phyloP scores from a whole-genome alignment of 192 early-diverging fungal species.

The Coemansia sp. region DNA sequence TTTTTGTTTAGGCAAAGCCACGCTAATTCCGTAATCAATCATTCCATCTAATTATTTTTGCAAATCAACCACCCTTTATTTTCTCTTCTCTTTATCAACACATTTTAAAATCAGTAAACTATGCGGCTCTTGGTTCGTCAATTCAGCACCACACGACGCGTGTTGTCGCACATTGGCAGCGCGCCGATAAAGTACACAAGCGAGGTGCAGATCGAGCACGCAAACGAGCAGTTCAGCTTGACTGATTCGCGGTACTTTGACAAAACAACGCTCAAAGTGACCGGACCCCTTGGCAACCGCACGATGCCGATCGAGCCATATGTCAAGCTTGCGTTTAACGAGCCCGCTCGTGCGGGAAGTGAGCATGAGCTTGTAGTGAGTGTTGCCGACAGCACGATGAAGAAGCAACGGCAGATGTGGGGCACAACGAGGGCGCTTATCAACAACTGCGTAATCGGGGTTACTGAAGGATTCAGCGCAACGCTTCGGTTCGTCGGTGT shows the following conservation, averaged over 20 bases:
- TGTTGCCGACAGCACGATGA: slow-evolving; percentile 62
- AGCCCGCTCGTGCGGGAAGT: slow-evolving; percentile 4
- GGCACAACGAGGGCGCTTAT: slow-evolving; percentile 92
- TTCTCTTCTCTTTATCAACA: not conserved
- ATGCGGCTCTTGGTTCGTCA: not conserved
- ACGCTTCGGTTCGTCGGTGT: slow-evolving; percentile 88
- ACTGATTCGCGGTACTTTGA: slow-evolving; percentile 63
- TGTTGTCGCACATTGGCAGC: slow-evolving; percentile 79
- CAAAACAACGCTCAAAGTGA: slow-evolving; percentile 70
- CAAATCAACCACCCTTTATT: not conserved
- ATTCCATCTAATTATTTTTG: not conserved
- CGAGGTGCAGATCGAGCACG: slow-evolving; percentile 72
- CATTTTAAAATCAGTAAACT: not conserved
- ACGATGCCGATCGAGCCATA: slow-evolving; percentile 81
- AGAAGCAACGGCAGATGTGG: slow-evolving; percentile 91
- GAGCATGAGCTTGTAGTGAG: slow-evolving; percentile 56
- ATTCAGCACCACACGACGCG: slow-evolving; percentile 23
- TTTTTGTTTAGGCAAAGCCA: not conserved
- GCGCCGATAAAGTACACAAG: slow-evolving; percentile 69
- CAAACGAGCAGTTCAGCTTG: slow-evolving; percentile 59
- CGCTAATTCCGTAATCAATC: not conserved
- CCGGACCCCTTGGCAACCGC: slow-evolving; percentile 79
- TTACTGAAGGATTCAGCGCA: slow-evolving; percentile 83
- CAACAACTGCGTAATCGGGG: slow-evolving; percentile 82
- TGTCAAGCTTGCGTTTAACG: slow-evolving; percentile 51